phyloP scores from a whole-genome alignment of 805 yeast genomes.

The Candida fluviatilis region DNA sequence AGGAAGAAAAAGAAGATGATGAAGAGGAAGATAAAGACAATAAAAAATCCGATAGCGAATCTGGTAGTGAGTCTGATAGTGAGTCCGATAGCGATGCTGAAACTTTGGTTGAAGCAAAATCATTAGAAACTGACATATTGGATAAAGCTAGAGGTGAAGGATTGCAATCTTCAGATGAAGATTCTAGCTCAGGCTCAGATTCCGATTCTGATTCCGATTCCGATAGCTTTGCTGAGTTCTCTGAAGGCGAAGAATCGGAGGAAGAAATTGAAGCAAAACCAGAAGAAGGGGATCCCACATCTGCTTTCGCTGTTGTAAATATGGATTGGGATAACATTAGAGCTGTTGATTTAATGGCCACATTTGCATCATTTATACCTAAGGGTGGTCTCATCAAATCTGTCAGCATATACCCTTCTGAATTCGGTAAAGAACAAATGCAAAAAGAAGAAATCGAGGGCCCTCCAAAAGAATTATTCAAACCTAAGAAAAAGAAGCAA shows the following conservation, averaged over 20 bases:
- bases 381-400: conserved; percentile 61
- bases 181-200: conserved; percentile 26
- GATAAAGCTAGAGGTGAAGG: conserved; percentile 72
- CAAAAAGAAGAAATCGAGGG: conserved; percentile 87
- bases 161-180: conserved; percentile 32
- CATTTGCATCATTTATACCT: conserved; percentile 83
- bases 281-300: conserved; percentile 85
- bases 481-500: conserved; percentile 36
- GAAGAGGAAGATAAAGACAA: conserved; percentile 12
- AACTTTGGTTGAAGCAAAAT: conserved; percentile 20
- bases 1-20: conserved; percentile 15
- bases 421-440: conserved; percentile 90
- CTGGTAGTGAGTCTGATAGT: conserved; percentile 12
- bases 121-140: conserved; percentile 22
- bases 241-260: conserved; percentile 47
- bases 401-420: conserved; percentile 80
- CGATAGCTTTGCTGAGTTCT: conserved; percentile 35
- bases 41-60: conserved; percentile 18
- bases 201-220: conserved; percentile 44
- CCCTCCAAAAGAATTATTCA: conserved; percentile 83
- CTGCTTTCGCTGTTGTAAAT: conserved; percentile 84
- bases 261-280: conserved; percentile 58
- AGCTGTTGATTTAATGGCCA: conserved; percentile 83
- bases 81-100: conserved; percentile 12
- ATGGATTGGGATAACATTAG: conserved; percentile 96